phyloP scores from a whole-genome alignment of 2,329 filamentous ascomycete genomes.

The Claviceps sp. region DNA sequence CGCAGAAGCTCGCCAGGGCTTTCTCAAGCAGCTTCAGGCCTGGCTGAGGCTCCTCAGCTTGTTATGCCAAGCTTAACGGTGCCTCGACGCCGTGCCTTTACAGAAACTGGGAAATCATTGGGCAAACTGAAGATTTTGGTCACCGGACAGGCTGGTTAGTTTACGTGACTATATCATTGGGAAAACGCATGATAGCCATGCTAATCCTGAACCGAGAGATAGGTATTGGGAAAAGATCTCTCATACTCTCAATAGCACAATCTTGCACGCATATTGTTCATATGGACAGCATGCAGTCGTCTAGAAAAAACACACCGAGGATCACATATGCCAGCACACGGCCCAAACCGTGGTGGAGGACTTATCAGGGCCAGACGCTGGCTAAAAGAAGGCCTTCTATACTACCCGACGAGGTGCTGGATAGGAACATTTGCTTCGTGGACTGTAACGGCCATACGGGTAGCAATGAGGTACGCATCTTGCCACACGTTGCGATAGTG shows the following conservation, averaged over 20 bases:
- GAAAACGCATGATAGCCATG: background rate
- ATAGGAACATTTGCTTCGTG: slow-evolving; percentile 87
- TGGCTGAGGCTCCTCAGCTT: slow-evolving; percentile 51
- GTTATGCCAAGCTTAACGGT: slow-evolving; percentile 95
- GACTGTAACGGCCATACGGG: slow-evolving; percentile 59
- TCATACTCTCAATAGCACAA: slow-evolving; percentile 81
- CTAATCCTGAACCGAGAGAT: background rate
- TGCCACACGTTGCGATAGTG: background rate
- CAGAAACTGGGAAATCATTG: slow-evolving; percentile 68
- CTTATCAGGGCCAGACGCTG: slow-evolving; percentile 52
- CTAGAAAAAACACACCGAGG: slow-evolving; percentile 26
- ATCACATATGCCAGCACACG: slow-evolving; percentile 71
- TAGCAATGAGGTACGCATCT: slow-evolving; percentile 34
- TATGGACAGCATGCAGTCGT: slow-evolving; percentile 52
- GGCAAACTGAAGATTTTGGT: slow-evolving; percentile 83
- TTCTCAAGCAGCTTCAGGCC: slow-evolving; percentile 6
- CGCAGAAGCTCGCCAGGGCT: slow-evolving; percentile 9
- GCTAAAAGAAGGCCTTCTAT: slow-evolving; percentile 51
- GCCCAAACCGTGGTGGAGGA: slow-evolving; percentile 83
- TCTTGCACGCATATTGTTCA: slow-evolving; percentile 86
- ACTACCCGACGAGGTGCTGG: slow-evolving; percentile 58
- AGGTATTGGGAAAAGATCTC: slow-evolving; percentile 80
- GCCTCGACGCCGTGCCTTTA: slow-evolving; percentile 80
- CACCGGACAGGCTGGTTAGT: slow-evolving; percentile 59
- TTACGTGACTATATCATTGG: slow-evolving; percentile 3